phyloP scores from a whole-genome alignment of 148 eudicot genomes.

The Persicaria maculosa region DNA sequence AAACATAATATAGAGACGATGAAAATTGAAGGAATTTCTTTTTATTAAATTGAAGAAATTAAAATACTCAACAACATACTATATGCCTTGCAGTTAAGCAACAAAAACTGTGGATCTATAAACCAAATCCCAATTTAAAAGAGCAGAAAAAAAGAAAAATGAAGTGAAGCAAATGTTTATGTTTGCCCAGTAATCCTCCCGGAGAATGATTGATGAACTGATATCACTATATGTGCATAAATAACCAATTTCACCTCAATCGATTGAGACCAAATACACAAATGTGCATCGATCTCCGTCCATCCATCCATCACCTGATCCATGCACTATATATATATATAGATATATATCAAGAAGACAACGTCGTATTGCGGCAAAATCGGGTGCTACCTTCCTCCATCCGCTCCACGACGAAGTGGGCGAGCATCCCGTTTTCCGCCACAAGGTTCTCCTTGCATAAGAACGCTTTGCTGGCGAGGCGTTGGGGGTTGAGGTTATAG shows the following conservation, averaged over 20 bases:
- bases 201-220: too few relatives aligned
- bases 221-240: too few relatives aligned
- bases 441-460: constrained; percentile 69
- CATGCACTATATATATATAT: background rate
- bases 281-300: too few relatives aligned
- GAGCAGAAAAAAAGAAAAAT: too few relatives aligned
- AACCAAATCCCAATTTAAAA: background rate
- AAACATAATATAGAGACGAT: background rate
- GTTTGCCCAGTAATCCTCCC: too few relatives aligned
- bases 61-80: constrained; percentile 5
- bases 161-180: too few relatives aligned
- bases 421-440: constrained; percentile 50
- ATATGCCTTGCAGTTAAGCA: background rate
- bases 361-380: constrained; percentile 35
- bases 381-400: constrained; percentile 39
- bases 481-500: constrained; percentile 41
- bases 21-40: background rate
- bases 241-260: too few relatives aligned
- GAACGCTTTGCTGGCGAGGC: constrained; percentile 51
- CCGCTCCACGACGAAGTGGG: constrained; percentile 53
- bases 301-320: background rate
- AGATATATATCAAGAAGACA: constrained; percentile 1
- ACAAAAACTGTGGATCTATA: background rate
- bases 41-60: background rate
- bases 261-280: too few relatives aligned